Base-by-base conservation (phyloP, 495 filamentous ascomycete genomes). In the Podospora conica region DNA sequence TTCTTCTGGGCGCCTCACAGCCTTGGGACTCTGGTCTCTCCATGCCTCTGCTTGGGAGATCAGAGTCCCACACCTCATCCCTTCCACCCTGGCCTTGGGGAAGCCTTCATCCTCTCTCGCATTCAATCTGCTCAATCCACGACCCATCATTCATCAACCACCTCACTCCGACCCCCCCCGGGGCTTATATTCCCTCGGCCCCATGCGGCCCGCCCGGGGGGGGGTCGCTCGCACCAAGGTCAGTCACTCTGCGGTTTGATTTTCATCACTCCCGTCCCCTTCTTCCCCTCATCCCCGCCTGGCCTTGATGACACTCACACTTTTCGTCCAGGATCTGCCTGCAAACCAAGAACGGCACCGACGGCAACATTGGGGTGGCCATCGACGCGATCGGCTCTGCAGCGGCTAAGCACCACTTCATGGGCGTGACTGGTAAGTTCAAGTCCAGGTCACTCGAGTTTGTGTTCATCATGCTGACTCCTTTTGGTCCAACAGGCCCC, bases 361-460 rank as follows among this genome's bases (percentile, higher is more conserved):
- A 98, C 73, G 95, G 95, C n/a, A 91, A 88, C 71, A 78, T 98
- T 60, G 86, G 85, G 23, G 94, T 98, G 18, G 92, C 94, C 54
- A 93, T 98, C 68, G 95, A 98, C 73, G 95, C 95, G 55, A 96
- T 97, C 67, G 93, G 95, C 63, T 88, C 92, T 9, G 95, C 95
- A 3, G 89, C 91, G 28, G 87, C 92, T 66, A 90, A 90, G 70
- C 95, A 98, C 79, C 92, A 96, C 78, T 98, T 98, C 84, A 92
- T 98, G 84, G 94, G 94, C 77, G 95, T 98, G 56, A 98, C 95
- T 2, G 40, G 40, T 48, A 8, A 48, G 40, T 3, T n/a, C 40
- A 48, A 48, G 15, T 48, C 40, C 18, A n/a, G 12, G 40, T n/a
- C 40, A 48, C 40, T 48, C 15, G 8, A n/a, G 40, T 7, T 18